These are phyloP conservation scores for Hymenoscyphus albidus DNA, from an alignment of 2,329 filamentous ascomycete genomes.

Conservation along the genomic window DNA sequence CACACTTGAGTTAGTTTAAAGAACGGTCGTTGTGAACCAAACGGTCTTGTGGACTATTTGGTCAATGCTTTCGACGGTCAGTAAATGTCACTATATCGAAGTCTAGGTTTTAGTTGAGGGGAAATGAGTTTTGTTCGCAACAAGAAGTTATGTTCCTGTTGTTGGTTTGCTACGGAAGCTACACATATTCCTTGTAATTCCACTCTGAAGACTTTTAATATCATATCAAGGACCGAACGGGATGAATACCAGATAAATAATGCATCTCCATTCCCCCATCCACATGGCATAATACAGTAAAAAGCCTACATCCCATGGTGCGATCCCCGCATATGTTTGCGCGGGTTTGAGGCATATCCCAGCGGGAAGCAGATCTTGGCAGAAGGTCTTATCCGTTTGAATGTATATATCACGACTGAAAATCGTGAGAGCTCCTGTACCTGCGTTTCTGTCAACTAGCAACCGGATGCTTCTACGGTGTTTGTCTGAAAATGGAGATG, in stretches of 20 bases:
- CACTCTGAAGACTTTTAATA: too few relatives aligned
- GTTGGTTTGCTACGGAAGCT: too few relatives aligned
- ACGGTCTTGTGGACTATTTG: neutral
- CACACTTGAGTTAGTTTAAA: neutral
- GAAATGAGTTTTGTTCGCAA: too few relatives aligned
- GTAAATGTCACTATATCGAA: too few relatives aligned
- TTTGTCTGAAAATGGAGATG: neutral
- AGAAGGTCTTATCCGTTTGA: neutral
- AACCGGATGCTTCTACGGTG: neutral
- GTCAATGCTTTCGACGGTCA: neutral
- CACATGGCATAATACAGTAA: neutral
- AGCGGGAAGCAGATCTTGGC: neutral
- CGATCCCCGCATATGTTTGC: neutral
- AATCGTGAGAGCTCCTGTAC: neutral
- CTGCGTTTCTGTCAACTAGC: too few relatives aligned
- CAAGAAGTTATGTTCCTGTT: too few relatives aligned
- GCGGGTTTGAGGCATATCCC: conserved; percentile 16
- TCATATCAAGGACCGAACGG: neutral
- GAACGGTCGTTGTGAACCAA: too few relatives aligned
- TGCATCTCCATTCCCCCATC: neutral
- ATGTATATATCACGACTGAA: neutral
- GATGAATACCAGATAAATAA: neutral
- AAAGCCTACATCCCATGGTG: neutral
- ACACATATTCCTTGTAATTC: too few relatives aligned
- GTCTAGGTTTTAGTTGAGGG: too few relatives aligned